Percentiles rank a stretch among this genome's conserved stretches.
Conservation (phyloP, 495 filamentous ascomycete species). For the Corynascus novoguineensis region DNA sequence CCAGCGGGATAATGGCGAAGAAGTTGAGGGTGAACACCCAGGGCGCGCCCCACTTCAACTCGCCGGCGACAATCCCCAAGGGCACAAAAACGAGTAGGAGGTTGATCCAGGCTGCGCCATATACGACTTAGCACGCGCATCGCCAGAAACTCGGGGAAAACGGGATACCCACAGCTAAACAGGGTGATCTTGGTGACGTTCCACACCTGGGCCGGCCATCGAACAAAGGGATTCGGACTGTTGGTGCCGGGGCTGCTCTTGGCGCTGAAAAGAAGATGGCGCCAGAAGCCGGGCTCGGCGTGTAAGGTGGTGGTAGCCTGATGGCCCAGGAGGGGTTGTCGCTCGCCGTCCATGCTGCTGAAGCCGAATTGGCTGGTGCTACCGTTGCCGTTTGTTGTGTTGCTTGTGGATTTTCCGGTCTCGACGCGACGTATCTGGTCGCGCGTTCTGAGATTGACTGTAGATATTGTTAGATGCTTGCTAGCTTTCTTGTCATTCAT, state of each 20-base stretch:
- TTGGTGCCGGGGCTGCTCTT: conserved; percentile 43
- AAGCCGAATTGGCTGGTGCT: not conserved
- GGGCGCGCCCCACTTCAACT: conserved; percentile 64
- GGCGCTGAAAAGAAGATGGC: conserved; percentile 42
- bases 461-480: conserved; percentile 9
- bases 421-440: conserved; percentile 14
- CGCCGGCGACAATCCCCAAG: conserved; percentile 74
- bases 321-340: conserved; percentile 13
- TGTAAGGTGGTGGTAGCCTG: not conserved
- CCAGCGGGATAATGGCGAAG: conserved; percentile 89
- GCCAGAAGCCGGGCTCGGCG: conserved; percentile 16
- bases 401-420: conserved; percentile 6
- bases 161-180: conserved; percentile 44
- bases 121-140: conserved; percentile 8
- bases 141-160: not conserved
- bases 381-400: conserved; percentile 5
- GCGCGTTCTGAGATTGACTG: conserved; percentile 20
- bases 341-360: conserved; percentile 8
- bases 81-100: conserved; percentile 85
- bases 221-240: conserved; percentile 48
- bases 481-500: conserved; percentile 8
- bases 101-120: conserved; percentile 64
- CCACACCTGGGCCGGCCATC: conserved; percentile 50
- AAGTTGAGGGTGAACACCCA: conserved; percentile 87
- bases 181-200: conserved; percentile 50